Conservation (phyloP, 768 basidiomycete species). For the Termitomyces sp. region DNA sequence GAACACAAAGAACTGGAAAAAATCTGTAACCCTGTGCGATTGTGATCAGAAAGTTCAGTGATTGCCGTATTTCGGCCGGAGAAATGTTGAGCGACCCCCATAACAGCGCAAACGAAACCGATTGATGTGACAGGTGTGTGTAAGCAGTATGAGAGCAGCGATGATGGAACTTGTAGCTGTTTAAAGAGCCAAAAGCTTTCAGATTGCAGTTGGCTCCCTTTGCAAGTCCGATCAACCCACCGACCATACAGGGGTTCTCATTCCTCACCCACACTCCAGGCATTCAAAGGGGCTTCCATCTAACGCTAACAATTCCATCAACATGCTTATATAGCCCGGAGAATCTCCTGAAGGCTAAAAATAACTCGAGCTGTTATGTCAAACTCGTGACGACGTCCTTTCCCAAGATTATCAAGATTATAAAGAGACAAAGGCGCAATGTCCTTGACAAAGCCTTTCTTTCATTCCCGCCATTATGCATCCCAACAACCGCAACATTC, state of each 20-base stretch:
- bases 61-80: neutral
- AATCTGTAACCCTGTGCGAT: neutral
- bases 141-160: neutral
- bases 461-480: slow-evolving; percentile 7
- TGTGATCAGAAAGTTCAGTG: neutral
- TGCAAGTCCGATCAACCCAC: neutral
- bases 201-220: no score
- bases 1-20: neutral
- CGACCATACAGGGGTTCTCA: neutral
- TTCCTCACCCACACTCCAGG: neutral
- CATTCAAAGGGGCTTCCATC: neutral
- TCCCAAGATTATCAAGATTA: neutral
- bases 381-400: neutral
- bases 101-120: neutral
- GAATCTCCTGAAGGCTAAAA: neutral
- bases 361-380: neutral
- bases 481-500: slow-evolving; percentile 11
- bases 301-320: neutral
- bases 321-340: neutral
- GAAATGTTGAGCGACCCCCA: neutral
- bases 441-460: neutral
- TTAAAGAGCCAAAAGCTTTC: no score
- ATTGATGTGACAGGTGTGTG: neutral
- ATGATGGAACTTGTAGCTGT: neutral
- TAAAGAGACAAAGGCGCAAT: neutral